Evolutionary conservation across 2,329 filamentous ascomycete genomes (phyloP).

Genomic region (Botrytis aclada): DNA sequence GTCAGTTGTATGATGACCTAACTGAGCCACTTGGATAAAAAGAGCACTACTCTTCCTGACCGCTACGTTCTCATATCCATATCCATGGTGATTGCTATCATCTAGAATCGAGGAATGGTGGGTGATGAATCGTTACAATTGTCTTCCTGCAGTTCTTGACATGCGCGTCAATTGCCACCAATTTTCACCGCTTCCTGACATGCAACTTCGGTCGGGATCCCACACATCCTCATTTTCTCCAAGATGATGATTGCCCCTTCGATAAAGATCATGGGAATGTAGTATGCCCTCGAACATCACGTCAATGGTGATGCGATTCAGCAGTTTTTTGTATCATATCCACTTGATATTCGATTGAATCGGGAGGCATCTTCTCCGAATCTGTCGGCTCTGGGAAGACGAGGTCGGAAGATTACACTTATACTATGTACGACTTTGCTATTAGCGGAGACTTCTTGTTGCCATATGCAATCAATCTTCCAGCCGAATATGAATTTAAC

Average conservation of each 20-base stretch:
- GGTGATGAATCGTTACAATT: neutral
- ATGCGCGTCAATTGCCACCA: neutral
- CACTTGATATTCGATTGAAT: neutral
- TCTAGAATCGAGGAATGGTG: neutral
- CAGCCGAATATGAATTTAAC: neutral
- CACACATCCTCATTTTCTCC: neutral
- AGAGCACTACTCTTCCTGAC: neutral
- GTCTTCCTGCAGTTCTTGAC: neutral
- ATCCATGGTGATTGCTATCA: neutral
- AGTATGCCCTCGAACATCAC: neutral
- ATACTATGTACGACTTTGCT: neutral
- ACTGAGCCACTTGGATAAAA: neutral
- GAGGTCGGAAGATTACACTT: slow-evolving; percentile 1
- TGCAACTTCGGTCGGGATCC: neutral
- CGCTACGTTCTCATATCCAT: neutral
- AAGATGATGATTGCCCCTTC: neutral
- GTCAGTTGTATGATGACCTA: neutral
- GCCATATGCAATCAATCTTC: neutral
- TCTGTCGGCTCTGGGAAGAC: neutral
- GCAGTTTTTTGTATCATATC: neutral
- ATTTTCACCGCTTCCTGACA: slow-evolving; percentile 5
- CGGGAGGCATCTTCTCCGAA: neutral
- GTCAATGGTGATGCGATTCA: neutral
- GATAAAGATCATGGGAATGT: neutral
- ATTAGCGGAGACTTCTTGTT: neutral